These are phyloP conservation scores for Pyracantha coccinea DNA, from an alignment of 331 rosid genomes.

Conservation along the genomic window DNA sequence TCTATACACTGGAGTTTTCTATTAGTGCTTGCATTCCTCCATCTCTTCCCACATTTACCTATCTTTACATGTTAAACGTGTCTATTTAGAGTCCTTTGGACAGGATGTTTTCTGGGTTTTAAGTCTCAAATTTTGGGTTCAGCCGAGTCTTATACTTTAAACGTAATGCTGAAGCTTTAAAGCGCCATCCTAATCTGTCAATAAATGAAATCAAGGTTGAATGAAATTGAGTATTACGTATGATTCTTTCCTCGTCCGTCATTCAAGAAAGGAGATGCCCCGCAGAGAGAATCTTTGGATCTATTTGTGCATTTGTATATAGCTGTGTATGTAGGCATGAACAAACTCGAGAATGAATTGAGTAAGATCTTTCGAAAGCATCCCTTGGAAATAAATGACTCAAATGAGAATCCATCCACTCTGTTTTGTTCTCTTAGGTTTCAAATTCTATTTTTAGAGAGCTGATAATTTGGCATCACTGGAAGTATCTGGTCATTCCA, in stretches of 20 bases:
- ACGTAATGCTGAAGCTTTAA: too few species aligned
- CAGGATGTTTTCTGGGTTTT: too few species aligned
- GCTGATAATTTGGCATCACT: background rate
- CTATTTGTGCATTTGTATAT: too few species aligned
- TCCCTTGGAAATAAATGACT: background rate
- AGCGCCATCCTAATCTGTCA: too few species aligned
- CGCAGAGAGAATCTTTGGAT: too few species aligned
- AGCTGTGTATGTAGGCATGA: background rate
- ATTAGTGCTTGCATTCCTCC: background rate
- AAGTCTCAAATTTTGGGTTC: too few species aligned
- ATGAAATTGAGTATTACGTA: too few species aligned
- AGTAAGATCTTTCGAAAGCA: background rate
- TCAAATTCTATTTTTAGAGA: background rate
- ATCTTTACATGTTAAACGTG: background rate
- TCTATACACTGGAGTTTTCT: background rate
- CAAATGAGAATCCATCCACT: background rate
- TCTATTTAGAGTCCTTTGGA: background rate
- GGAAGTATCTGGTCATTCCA: background rate
- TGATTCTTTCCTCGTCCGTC: too few species aligned
- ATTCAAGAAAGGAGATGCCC: too few species aligned
- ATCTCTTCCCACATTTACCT: background rate
- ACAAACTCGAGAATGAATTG: background rate
- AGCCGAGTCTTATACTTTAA: too few species aligned
- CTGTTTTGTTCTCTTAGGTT: background rate
- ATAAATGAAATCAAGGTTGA: too few species aligned